A percentile compares a stretch with the other conserved stretches of the same genome.
Conservation (phyloP, 805 yeast species). For the Starmerella khaoyaiensis region DNA sequence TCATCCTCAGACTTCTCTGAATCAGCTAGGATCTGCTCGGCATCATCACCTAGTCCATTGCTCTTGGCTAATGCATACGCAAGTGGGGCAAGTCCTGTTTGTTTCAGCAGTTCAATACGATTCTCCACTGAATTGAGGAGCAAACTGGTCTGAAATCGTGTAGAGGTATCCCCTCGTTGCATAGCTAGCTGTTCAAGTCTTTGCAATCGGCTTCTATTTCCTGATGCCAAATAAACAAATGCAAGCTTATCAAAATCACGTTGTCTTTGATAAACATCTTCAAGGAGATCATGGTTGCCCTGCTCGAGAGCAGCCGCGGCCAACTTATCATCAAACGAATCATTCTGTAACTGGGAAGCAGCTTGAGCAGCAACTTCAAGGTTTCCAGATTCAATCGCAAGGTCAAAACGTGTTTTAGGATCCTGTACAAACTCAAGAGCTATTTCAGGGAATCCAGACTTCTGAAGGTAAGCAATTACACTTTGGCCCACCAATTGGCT, state of each 20-base stretch:
- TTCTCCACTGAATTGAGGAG: conserved; percentile 63
- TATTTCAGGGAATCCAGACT: conserved; percentile 92
- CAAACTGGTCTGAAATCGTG: conserved; percentile 71
- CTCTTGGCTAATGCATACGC: conserved; percentile 89
- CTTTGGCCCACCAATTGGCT: conserved; percentile 95
- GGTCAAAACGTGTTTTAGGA: conserved; percentile 87
- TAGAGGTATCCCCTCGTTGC: conserved; percentile 65
- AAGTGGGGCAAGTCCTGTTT: conserved; percentile 70
- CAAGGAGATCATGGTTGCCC: conserved; percentile 78
- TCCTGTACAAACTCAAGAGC: conserved; percentile 95
- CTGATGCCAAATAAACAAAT: conserved; percentile 73
- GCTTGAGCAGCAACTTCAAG: conserved; percentile 75
- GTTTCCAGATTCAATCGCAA: conserved; percentile 89
- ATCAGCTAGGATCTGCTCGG: conserved; percentile 55
- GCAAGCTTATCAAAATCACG: conserved; percentile 80
- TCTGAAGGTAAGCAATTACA: conserved; percentile 86
- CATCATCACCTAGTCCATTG: conserved; percentile 65
- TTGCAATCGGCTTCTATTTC: conserved; percentile 58
- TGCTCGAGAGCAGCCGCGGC: conserved; percentile 79
- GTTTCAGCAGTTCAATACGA: conserved; percentile 59
- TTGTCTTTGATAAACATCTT: conserved; percentile 76
- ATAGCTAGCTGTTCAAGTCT: conserved; percentile 87
- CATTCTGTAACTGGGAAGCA: conserved; percentile 62
- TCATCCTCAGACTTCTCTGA: conserved; percentile 54
- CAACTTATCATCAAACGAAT: conserved; percentile 63